Base-by-base conservation (phyloP, 306 rosid species). In the Macrotyloma uniflorum region DNA sequence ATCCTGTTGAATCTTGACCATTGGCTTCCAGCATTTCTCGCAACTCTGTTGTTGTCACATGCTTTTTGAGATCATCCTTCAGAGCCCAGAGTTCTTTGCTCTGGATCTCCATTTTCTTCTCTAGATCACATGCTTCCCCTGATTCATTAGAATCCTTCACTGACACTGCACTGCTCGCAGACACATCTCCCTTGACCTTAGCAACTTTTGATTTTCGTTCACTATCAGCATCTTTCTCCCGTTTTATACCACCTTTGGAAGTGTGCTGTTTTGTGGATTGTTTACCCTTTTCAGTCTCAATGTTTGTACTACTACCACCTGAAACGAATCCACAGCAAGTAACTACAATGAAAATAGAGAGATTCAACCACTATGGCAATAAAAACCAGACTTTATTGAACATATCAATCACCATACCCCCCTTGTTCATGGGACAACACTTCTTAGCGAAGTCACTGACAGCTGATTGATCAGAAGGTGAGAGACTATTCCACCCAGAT, bases 1-100 rank as follows among this genome's bases (percentile, higher is more conserved):
- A 93, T 83, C 99, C 98, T 9, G 91, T 77, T 71, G 91, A 86
- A 81, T 86, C 97, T 83, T 91, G 97, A 79, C 20, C 80, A 69
- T 95, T 95, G 79, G 36, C 79, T 78, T 91, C 94, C 77, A 95
- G 93, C 90, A 95, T 95, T 85, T 75, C 86, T 12, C 98, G 93
- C 89, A 95, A 40, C 88, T 93, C 99, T 40, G 85, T 80, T 50
- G 83, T 87, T 43, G 93, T 73, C 81, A 89, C 93, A 4, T 95
- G 87, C 72, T 85, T 89, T 84, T 93, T 95, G 36, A 95, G 87
- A 73, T 92, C 90, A 78, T 95, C 99, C 84, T 95, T 95, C 69
- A 95, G 76, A 77, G 85, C 84, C 99, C 99, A 95, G 61, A 95
- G 79, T 68, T 82, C 88, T 84, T 89, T 93, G 80, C 84, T 88